phyloP scores from a whole-genome alignment of 176 grass and related monocot species.

The Avena atlantica region DNA sequence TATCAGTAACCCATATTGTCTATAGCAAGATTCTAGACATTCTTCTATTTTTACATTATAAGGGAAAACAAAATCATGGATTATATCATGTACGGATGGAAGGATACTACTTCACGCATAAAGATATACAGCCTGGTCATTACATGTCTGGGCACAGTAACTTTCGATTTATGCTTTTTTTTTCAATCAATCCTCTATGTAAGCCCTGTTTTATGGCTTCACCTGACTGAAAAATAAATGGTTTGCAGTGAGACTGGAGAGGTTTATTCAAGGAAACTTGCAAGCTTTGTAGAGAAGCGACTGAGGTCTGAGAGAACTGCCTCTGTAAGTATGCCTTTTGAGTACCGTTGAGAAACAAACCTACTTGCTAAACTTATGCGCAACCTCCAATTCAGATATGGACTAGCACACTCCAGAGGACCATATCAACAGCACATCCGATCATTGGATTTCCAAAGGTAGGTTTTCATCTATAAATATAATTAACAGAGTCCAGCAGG shows the following conservation, averaged over 20 bases:
- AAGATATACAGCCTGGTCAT: constrained; percentile 11
- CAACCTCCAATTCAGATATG: constrained; percentile 71
- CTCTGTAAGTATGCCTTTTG: constrained; percentile 71
- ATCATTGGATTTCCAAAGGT: constrained; percentile 99
- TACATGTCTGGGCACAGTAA: neutral
- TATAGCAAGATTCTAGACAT: neutral
- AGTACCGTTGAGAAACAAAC: constrained; percentile 18
- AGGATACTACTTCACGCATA: neutral
- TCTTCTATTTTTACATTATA: constrained; percentile 12
- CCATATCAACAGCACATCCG: constrained; percentile 84
- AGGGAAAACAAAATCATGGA: neutral
- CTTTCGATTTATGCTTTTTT: neutral
- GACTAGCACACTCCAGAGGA: constrained; percentile 99
- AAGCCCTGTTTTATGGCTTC: neutral
- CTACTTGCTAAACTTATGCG: constrained; percentile 26
- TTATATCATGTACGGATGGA: constrained; percentile 19
- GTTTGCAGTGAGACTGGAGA: constrained; percentile 72
- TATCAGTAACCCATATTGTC: constrained; percentile 18
- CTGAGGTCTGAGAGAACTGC: constrained; percentile 90
- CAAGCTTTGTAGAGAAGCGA: constrained; percentile 93
- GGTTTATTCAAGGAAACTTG: constrained; percentile 92
- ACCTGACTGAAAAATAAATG: constrained; percentile 44
- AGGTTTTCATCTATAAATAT: constrained; percentile 27
- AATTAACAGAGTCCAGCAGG: constrained; percentile 37
- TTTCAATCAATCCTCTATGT: neutral